A percentile compares a stretch with the other conserved stretches of the same genome.
Evolutionary conservation across 805 yeast species (phyloP).

Genomic region (Millerozyma miso): DNA sequence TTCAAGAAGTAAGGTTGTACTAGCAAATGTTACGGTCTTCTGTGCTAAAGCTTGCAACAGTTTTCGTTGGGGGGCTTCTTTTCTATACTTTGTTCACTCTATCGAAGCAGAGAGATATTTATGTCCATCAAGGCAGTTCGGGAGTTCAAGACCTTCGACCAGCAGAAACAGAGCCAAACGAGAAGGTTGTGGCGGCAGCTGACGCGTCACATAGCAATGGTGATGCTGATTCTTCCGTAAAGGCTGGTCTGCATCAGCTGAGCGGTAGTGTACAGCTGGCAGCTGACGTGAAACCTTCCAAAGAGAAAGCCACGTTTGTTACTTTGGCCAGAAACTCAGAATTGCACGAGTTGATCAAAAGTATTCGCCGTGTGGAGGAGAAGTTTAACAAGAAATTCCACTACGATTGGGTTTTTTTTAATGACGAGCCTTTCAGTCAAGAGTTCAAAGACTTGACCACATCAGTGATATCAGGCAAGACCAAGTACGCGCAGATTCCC

Average conservation of each 20-base stretch:
- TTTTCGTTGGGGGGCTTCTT: neutral
- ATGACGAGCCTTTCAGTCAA: conserved; percentile 79
- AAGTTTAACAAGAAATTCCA: conserved; percentile 76
- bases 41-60: neutral
- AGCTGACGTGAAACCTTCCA: neutral
- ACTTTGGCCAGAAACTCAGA: conserved; percentile 78
- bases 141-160: neutral
- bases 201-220: neutral
- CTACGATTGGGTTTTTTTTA: conserved; percentile 94
- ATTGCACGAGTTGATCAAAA: conserved; percentile 52
- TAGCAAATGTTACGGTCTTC: neutral
- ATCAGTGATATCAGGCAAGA: conserved; percentile 68
- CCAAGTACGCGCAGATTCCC: conserved; percentile 79
- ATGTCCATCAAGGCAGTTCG: neutral
- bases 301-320: conserved; percentile 63
- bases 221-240: neutral
- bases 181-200: neutral
- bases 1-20: neutral
- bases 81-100: neutral
- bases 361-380: conserved; percentile 81
- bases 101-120: neutral
- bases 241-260: neutral
- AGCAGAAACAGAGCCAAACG: neutral
- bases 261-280: neutral
- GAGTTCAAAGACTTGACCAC: conserved; percentile 70